Percentiles rank a stretch among this genome's conserved stretches.
Conservation (phyloP, 495 filamentous ascomycete genomes). For the Penicilliopsis zonata region DNA sequence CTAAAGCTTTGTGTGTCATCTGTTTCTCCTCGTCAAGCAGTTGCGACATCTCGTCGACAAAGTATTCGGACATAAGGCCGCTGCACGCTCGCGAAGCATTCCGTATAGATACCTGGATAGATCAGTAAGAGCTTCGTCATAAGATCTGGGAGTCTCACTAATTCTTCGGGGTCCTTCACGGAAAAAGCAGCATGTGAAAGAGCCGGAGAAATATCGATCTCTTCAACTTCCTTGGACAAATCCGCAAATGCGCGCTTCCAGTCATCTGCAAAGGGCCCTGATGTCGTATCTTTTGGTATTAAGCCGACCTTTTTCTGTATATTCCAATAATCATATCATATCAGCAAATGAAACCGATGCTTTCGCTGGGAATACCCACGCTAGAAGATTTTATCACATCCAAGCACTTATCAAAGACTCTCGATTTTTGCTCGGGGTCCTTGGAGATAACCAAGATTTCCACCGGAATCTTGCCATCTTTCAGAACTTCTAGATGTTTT, state of each 20-base stretch:
- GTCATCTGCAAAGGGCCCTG: conserved; percentile 86
- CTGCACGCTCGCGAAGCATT: conserved; percentile 88
- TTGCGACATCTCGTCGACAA: conserved; percentile 93
- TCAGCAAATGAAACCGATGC: too few species aligned
- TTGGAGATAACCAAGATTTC: conserved; percentile 86
- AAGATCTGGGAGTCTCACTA: conserved; percentile 35
- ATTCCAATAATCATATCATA: too few species aligned
- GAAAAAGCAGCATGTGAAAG: conserved; percentile 75
- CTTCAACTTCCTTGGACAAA: conserved; percentile 71
- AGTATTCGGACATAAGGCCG: conserved; percentile 84
- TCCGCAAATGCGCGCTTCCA: conserved; percentile 77
- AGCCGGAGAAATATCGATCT: conserved; percentile 74
- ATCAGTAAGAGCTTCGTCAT: conserved; percentile 1
- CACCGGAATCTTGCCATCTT: conserved; percentile 79
- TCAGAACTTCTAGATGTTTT: conserved; percentile 84
- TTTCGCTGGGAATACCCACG: conserved; percentile 42
- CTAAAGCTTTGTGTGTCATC: conserved; percentile 75
- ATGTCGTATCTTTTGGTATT: conserved; percentile 68
- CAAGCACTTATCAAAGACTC: conserved; percentile 68
- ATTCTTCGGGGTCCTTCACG: conserved; percentile 91
- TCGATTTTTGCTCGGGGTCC: conserved; percentile 77
- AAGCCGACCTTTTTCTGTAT: conserved; percentile 77
- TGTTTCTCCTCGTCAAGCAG: conserved; percentile 93
- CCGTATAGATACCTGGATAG: conserved; percentile 63
- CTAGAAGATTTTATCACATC: conserved; percentile 80